Base-by-base conservation (phyloP, 371 early-diverging fungal species). In the Mucor sp. region DNA sequence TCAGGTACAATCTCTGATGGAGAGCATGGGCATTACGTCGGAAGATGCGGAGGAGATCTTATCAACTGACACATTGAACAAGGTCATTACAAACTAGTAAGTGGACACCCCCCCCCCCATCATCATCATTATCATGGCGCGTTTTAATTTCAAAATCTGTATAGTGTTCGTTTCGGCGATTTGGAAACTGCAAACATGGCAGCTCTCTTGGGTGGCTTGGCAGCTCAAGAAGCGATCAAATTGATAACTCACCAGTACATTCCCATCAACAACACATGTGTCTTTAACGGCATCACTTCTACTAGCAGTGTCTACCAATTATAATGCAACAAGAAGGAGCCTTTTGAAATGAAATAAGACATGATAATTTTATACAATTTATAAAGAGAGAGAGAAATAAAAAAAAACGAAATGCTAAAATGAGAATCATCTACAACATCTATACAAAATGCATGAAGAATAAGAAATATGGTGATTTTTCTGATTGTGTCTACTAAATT, bases 181-280 rank as follows among this genome's bases (percentile, higher is more conserved):
- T 74, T 86, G 37, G 92, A 96, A 70, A 79, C 94, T 14, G 93
- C 94, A 66, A 93, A 89, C 74, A 88, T 94, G 56, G 93, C 96
- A 0, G 90, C 96, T 11, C 70, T 96, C n/a, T 75, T 93, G 64
- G 99, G 98, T 57, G 99, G 98, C n/a, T 78, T 97, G 21, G 93
- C 88, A n/a, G 85, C 96, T 11, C 97, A 97, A 72, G 99, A 98
- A 77, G 82, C 89, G 35, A 96, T 97, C 83, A 98, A 98, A 78
- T 70, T 98, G 59, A 86, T 97, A 56, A 98, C 99, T 0, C 83
- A 85, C 47, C 95, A 95, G 75, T 98, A 97, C 74, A 87, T 95
- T 47, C 97, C 97, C 3, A 75, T 94, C 70, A 86, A 93, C 80
- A 94, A 95, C 72, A 90, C 93, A 0, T 86, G 90, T 60, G 77